A percentile compares a stretch with the other conserved stretches of the same genome.
phyloP scores from a whole-genome alignment of 192 early-diverging fungal genomes.

The Entophlyctis helioformis region DNA sequence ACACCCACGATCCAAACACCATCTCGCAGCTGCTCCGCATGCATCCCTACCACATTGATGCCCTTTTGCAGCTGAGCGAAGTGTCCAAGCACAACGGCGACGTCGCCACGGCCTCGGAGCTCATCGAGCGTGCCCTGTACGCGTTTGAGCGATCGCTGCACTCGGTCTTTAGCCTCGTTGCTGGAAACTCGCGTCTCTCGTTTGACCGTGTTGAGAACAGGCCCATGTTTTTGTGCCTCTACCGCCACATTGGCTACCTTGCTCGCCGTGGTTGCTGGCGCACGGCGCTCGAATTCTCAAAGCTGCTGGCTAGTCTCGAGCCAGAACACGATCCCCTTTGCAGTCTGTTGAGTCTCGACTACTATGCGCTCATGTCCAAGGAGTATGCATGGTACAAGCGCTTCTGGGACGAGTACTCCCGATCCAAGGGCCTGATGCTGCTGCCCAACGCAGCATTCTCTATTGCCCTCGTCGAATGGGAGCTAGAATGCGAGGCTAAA shows the following conservation, averaged over 20 bases:
- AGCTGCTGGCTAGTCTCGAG: slow-evolving; percentile 64
- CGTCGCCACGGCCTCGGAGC: slow-evolving; percentile 61
- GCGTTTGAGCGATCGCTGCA: slow-evolving; percentile 75
- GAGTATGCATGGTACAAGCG: slow-evolving; percentile 38
- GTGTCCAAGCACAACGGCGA: slow-evolving; percentile 80
- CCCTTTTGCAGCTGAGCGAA: slow-evolving; percentile 73
- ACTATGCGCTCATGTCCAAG: slow-evolving; percentile 66
- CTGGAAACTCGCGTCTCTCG: slow-evolving; percentile 49
- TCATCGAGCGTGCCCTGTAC: slow-evolving; percentile 82
- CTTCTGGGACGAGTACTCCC: slow-evolving; percentile 27
- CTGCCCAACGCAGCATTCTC: slow-evolving; percentile 71
- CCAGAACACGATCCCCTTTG: slow-evolving; percentile 66
- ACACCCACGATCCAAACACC: slow-evolving; percentile 58
- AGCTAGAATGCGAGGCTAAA: slow-evolving; percentile 40
- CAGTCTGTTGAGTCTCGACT: slow-evolving; percentile 67
- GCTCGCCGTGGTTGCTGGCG: slow-evolving; percentile 86
- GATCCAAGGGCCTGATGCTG: slow-evolving; percentile 6
- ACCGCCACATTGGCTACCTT: slow-evolving; percentile 74
- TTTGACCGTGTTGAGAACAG: slow-evolving; percentile 68
- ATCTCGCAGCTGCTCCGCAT: slow-evolving; percentile 53
- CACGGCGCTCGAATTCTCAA: slow-evolving; percentile 83
- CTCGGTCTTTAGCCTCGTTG: slow-evolving; percentile 58
- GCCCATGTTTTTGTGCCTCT: slow-evolving; percentile 67
- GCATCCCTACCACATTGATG: slow-evolving; percentile 84
- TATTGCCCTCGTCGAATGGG: slow-evolving; percentile 63